Percentiles rank a stretch among this genome's conserved stretches.
Conservation (phyloP, 1,284 basidiomycete species). For the Moesziomyces parantarcticus region DNA sequence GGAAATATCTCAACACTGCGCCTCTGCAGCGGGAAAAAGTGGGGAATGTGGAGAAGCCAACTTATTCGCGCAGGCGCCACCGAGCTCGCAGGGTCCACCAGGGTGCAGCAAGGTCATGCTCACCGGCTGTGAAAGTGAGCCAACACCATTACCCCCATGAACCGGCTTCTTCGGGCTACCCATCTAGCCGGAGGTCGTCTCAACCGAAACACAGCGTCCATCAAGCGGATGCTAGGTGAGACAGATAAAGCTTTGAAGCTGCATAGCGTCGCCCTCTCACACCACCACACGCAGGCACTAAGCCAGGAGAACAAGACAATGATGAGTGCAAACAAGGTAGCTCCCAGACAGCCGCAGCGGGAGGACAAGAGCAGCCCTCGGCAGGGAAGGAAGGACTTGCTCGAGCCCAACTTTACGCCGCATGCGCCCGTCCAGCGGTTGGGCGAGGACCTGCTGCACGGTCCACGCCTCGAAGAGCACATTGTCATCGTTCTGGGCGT, state of each 20-base stretch:
- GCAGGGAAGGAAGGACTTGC: conserved; percentile 34
- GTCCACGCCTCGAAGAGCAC: conserved; percentile 38
- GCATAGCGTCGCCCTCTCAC: not conserved
- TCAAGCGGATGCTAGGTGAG: no score
- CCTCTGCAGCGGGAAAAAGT: not conserved
- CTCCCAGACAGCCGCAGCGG: not conserved
- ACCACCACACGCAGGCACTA: not conserved
- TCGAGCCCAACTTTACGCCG: conserved; percentile 36
- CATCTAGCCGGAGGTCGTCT: not conserved
- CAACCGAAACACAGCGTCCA: not conserved
- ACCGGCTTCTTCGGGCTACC: not conserved
- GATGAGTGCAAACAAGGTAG: not conserved
- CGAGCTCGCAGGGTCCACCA: not conserved
- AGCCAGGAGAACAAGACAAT: not conserved
- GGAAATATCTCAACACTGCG: not conserved
- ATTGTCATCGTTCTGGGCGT: conserved; percentile 54
- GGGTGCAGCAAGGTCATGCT: not conserved
- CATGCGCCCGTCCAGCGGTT: conserved; percentile 28
- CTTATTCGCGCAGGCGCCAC: not conserved
- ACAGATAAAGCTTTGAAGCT: no score
- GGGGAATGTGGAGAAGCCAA: not conserved
- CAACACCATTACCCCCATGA: not conserved
- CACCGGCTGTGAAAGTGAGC: no score
- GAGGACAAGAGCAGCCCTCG: conserved; percentile 15
- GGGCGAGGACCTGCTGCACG: conserved; percentile 43